A percentile compares a stretch with the other conserved stretches of the same genome.
Evolutionary conservation across 441 rosid genomes (phyloP).

Genomic region (Manihot esculenta): DNA sequence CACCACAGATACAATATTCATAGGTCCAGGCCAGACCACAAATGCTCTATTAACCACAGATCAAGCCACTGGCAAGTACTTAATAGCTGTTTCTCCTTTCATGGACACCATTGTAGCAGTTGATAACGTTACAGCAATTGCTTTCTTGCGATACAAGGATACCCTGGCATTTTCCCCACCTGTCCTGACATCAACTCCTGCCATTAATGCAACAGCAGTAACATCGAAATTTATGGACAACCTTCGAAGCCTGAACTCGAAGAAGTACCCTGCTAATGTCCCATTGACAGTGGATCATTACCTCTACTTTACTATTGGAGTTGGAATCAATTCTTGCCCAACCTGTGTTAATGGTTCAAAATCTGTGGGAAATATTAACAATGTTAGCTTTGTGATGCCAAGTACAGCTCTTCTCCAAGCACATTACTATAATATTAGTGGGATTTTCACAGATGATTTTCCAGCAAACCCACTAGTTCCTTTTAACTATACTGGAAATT

Average conservation of each 20-base stretch:
- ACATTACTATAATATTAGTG: slow-evolving; percentile 59
- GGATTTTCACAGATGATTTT: slow-evolving; percentile 83
- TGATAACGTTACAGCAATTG: slow-evolving; percentile 70
- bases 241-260: slow-evolving; percentile 73
- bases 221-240: slow-evolving; percentile 46
- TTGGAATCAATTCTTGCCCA: slow-evolving; percentile 66
- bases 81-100: slow-evolving; percentile 71
- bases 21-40: slow-evolving; percentile 91
- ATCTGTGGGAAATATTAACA: slow-evolving; percentile 64
- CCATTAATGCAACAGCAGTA: slow-evolving; percentile 59
- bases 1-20: slow-evolving; percentile 46
- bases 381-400: slow-evolving; percentile 81
- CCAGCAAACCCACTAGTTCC: slow-evolving; percentile 52
- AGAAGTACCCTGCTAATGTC: slow-evolving; percentile 57
- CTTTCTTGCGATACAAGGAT: slow-evolving; percentile 59
- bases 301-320: slow-evolving; percentile 57
- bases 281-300: slow-evolving; percentile 63
- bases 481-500: slow-evolving; percentile 64
- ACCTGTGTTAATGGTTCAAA: slow-evolving; percentile 60
- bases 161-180: slow-evolving; percentile 47
- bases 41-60: slow-evolving; percentile 61
- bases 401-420: slow-evolving; percentile 63
- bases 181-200: slow-evolving; percentile 50
- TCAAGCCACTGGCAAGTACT: slow-evolving; percentile 48
- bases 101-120: slow-evolving; percentile 72